Evolutionary conservation across 192 early-diverging fungal species (phyloP).

Genomic region (Funneliformis mosseae): DNA sequence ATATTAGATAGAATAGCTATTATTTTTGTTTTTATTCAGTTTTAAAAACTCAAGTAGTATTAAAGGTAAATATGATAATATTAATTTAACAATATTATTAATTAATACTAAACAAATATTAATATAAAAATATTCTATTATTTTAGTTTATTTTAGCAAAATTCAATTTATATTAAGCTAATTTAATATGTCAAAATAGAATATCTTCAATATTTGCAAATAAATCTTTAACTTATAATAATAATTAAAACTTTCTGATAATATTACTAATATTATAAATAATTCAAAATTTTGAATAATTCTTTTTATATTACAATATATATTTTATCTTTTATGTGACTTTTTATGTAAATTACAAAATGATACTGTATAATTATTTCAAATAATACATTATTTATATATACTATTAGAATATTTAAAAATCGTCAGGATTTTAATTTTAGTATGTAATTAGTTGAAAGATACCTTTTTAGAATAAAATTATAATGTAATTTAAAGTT

Average conservation of each 20-base stretch:
- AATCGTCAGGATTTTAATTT: not conserved
- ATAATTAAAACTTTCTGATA: not conserved
- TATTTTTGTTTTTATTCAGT: too few species aligned
- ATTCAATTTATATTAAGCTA: too few species aligned
- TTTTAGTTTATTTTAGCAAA: too few species aligned
- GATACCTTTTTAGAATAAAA: too few species aligned
- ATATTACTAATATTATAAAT: slow-evolving; percentile 11
- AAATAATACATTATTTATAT: slow-evolving; percentile 15
- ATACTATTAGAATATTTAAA: not conserved
- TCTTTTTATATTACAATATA: slow-evolving; percentile 10
- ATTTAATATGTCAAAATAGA: too few species aligned
- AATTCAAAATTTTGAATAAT: not conserved
- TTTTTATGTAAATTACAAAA: slow-evolving; percentile 16
- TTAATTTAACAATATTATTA: too few species aligned
- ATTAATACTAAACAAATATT: too few species aligned
- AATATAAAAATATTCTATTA: too few species aligned
- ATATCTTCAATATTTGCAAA: not conserved
- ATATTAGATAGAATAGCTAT: too few species aligned
- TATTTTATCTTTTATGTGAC: not conserved
- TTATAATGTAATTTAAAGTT: too few species aligned
- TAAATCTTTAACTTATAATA: not conserved
- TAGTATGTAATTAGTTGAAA: not conserved
- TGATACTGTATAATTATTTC: not conserved
- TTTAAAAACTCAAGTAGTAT: too few species aligned
- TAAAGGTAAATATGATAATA: too few species aligned